These are phyloP conservation scores for Cryptococcus sp. DNA, from an alignment of 1,284 basidiomycete species.

Conservation along the genomic window DNA sequence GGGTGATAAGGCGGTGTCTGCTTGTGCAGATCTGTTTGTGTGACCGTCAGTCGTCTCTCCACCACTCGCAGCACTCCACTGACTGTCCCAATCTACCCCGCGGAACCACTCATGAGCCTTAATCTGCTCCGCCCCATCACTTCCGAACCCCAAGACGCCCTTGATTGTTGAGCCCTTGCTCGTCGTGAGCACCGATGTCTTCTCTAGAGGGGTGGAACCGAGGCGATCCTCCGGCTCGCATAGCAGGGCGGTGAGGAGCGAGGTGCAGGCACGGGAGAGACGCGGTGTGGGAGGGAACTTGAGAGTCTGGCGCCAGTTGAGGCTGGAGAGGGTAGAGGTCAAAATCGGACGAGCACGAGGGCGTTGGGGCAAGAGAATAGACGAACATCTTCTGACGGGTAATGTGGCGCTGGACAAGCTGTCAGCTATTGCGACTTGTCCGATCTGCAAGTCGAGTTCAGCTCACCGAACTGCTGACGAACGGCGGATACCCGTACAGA, in stretches of 20 bases:
- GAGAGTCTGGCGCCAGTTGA: conserved; percentile 86
- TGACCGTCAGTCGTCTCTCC: too few relatives aligned
- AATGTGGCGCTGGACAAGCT: conserved; percentile 64
- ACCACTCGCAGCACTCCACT: conserved; percentile 7
- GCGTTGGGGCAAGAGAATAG: background rate
- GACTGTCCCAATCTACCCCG: conserved; percentile 72
- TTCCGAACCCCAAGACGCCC: conserved; percentile 27
- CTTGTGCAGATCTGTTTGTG: conserved; percentile 67
- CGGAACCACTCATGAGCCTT: conserved; percentile 87
- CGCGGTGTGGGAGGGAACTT: conserved; percentile 79
- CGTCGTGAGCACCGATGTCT: conserved; percentile 15
- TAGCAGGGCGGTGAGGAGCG: conserved; percentile 79
- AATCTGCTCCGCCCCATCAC: conserved; percentile 80
- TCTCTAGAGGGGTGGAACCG: conserved; percentile 59
- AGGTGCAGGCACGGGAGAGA: conserved; percentile 78
- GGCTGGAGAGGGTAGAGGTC: conserved; percentile 33
- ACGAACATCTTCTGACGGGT: conserved; percentile 76
- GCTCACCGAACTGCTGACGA: conserved; percentile 81
- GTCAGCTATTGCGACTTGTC: conserved; percentile 4
- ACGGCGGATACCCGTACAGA: conserved; percentile 87
- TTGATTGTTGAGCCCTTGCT: conserved; percentile 7
- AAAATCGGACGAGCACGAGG: background rate
- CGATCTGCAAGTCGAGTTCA: background rate
- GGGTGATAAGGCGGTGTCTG: conserved; percentile 83
- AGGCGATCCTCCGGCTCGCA: conserved; percentile 93